Conservation (phyloP, 2,329 filamentous ascomycete genomes). For the Pleoardoris graminearum region DNA sequence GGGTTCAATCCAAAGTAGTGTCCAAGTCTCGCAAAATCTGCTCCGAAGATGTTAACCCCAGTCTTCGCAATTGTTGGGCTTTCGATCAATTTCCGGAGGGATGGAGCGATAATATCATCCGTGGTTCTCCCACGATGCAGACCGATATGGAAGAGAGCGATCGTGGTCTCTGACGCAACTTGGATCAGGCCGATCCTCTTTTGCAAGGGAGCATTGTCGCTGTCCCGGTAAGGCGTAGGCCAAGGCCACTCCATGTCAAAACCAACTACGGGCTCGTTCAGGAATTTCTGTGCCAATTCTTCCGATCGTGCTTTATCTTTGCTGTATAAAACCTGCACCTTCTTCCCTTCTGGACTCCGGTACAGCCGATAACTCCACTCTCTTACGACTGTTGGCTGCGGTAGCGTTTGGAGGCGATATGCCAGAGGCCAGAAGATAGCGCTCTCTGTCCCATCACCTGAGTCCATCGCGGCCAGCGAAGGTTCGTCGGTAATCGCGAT, state of each 20-base stretch:
- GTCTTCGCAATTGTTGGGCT: slow-evolving; percentile 70
- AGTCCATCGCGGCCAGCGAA: too few species aligned
- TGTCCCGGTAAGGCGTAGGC: slow-evolving; percentile 49
- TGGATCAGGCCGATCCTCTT: slow-evolving; percentile 81
- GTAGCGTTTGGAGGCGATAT: slow-evolving; percentile 12
- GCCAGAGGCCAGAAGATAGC: slow-evolving; percentile 14
- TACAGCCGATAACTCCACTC: slow-evolving; percentile 75
- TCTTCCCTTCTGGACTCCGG: slow-evolving; percentile 56
- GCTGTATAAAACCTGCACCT: slow-evolving; percentile 78
- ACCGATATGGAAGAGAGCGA: slow-evolving; percentile 82
- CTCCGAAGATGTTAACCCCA: slow-evolving; percentile 71
- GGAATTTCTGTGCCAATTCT: slow-evolving; percentile 66
- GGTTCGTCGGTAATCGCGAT: too few species aligned
- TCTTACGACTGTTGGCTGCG: slow-evolving; percentile 6
- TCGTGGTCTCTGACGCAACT: slow-evolving; percentile 73
- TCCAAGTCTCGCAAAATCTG: slow-evolving; percentile 65
- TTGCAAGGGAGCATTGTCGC: slow-evolving; percentile 54
- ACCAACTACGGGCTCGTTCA: slow-evolving; percentile 71
- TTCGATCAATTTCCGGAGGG: slow-evolving; percentile 73
- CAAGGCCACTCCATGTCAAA: slow-evolving; percentile 86
- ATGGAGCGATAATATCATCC: slow-evolving; percentile 68
- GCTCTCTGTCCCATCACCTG: background rate
- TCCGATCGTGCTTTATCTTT: slow-evolving; percentile 69
- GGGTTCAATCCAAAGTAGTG: slow-evolving; percentile 68
- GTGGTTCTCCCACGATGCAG: slow-evolving; percentile 49